These are phyloP conservation scores for Actinomortierella ambigua DNA, from an alignment of 371 early-diverging fungal species.

Conservation along the genomic window DNA sequence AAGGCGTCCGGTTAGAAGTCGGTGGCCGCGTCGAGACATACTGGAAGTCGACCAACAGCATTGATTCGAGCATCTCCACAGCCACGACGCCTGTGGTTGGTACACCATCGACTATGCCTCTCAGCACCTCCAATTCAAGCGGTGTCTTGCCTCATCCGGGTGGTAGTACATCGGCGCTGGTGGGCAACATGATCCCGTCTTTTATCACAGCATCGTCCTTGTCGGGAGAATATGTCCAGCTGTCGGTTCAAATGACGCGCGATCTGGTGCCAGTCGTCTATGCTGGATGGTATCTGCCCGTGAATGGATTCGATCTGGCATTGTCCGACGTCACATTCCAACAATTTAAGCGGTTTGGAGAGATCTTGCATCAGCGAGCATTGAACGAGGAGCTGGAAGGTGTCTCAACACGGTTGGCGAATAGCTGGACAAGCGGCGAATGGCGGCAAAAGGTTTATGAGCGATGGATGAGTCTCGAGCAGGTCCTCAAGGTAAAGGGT, in stretches of 20 bases:
- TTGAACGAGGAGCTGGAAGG: conserved; percentile 18
- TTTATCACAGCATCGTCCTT: conserved; percentile 83
- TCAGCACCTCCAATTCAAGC: conserved; percentile 22
- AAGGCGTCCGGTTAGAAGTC: conserved; percentile 83
- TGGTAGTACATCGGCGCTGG: conserved; percentile 32
- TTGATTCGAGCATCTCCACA: conserved; percentile 47
- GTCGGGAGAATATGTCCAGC: conserved; percentile 79
- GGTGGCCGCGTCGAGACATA: conserved; percentile 96
- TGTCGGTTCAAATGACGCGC: conserved; percentile 89
- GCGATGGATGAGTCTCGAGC: conserved; percentile 73
- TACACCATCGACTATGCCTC: conserved; percentile 19
- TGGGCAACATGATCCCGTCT: conserved; percentile 61
- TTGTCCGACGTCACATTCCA: conserved; percentile 63
- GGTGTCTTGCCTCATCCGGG: conserved; percentile 25
- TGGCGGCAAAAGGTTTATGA: conserved; percentile 47
- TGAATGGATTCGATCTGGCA: conserved; percentile 60
- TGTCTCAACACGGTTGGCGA: conserved; percentile 16
- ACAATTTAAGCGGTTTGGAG: conserved; percentile 60
- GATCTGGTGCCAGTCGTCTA: conserved; percentile 91
- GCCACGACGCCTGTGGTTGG: conserved; percentile 14
- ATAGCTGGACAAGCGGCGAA: conserved; percentile 21
- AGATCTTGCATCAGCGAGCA: conserved; percentile 6
- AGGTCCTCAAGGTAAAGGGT: conserved; percentile 69
- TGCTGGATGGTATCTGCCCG: conserved; percentile 69
- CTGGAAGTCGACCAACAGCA: conserved; percentile 90